Conservation (phyloP, 1,284 basidiomycete genomes). For the Moesziomyces sp. region DNA sequence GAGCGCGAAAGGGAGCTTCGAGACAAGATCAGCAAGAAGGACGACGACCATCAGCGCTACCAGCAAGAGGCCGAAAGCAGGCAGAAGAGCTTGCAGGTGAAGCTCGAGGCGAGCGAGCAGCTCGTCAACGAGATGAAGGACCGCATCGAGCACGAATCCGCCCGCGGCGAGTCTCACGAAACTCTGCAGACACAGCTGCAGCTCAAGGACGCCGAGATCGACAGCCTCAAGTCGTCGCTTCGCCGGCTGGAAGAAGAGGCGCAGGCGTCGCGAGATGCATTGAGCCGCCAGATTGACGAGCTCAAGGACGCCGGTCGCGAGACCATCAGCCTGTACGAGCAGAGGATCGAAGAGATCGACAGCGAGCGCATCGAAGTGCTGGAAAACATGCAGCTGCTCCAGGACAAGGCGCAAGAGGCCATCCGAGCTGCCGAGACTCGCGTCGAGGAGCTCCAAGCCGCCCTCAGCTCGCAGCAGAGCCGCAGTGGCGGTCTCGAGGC, state of each 20-base stretch:
- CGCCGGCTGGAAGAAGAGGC: slow-evolving; percentile 56
- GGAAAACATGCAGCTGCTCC: slow-evolving; percentile 48
- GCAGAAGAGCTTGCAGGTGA: slow-evolving; percentile 40
- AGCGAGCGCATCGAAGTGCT: slow-evolving; percentile 65
- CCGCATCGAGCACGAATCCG: slow-evolving; percentile 38
- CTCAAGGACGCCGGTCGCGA: slow-evolving; percentile 84
- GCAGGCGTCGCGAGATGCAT: slow-evolving; percentile 50
- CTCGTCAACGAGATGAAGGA: slow-evolving; percentile 41
- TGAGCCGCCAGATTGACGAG: slow-evolving; percentile 76
- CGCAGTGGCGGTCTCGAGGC: slow-evolving; percentile 15
- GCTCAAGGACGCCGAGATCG: slow-evolving; percentile 58
- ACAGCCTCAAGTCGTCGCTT: slow-evolving; percentile 53
- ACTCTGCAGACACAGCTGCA: slow-evolving; percentile 46
- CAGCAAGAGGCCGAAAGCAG: slow-evolving; percentile 66
- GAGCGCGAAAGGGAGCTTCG: slow-evolving; percentile 40
- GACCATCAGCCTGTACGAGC: slow-evolving; percentile 55
- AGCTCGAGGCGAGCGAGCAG: slow-evolving; percentile 46
- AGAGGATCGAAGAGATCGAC: slow-evolving; percentile 45
- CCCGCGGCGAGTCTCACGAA: slow-evolving; percentile 39
- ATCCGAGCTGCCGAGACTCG: slow-evolving; percentile 77
- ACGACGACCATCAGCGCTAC: slow-evolving; percentile 71
- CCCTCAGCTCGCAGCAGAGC: slow-evolving; percentile 18
- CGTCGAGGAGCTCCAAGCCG: slow-evolving; percentile 73
- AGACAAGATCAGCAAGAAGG: slow-evolving; percentile 67
- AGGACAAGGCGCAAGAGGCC: slow-evolving; percentile 82